Percentiles rank a stretch among this genome's conserved stretches.
Conservation (phyloP, 139 green algal genomes). For the Pleodorina starrii region DNA sequence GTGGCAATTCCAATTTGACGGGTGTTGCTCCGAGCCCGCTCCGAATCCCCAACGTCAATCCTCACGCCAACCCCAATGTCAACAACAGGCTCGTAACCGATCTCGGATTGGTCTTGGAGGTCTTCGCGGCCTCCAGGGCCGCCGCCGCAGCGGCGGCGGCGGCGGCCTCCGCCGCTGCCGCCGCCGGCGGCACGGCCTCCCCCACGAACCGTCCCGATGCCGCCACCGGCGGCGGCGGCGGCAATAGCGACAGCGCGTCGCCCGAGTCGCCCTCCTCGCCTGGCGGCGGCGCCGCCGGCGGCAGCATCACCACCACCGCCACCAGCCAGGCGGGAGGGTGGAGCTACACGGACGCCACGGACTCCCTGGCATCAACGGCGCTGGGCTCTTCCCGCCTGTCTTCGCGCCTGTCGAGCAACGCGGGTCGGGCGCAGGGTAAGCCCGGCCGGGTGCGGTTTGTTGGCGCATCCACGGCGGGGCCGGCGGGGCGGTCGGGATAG, state of each 20-base stretch:
- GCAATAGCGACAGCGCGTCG: neutral
- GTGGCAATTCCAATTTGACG: too few species aligned
- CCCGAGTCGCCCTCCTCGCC: neutral
- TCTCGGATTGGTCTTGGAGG: neutral
- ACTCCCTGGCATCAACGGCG: neutral
- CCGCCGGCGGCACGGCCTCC: neutral
- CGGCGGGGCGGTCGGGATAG: too few species aligned
- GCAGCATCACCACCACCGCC: neutral
- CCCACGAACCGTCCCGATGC: neutral
- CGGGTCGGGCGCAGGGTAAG: neutral
- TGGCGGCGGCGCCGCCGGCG: neutral
- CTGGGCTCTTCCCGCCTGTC: neutral
- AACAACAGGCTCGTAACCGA: conserved; percentile 25
- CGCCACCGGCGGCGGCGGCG: neutral
- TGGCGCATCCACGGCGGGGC: too few species aligned
- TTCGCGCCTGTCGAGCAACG: neutral
- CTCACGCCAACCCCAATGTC: too few species aligned
- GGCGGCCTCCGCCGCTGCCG: neutral
- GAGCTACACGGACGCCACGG: neutral
- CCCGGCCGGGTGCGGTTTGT: too few species aligned
- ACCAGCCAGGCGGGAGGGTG: conserved; percentile 4
- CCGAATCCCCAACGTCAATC: too few species aligned
- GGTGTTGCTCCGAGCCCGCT: too few species aligned
- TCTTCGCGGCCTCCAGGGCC: neutral
- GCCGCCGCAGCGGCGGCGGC: neutral